Conservation (phyloP, 805 yeast species). For the Candida tammaniensis region DNA sequence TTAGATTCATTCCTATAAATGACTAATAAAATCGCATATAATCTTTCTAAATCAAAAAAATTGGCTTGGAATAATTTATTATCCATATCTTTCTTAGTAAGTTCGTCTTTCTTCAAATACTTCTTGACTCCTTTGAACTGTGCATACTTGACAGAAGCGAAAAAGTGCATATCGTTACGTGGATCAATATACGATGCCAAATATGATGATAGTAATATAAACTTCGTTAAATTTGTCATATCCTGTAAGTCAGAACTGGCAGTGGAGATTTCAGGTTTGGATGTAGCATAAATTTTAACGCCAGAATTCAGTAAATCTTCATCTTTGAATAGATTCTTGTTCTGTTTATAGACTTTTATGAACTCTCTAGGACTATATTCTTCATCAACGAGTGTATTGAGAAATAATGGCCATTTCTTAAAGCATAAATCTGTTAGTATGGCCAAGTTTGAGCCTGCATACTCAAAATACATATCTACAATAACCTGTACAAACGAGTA, state of each 20-base stretch:
- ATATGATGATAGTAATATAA: slow-evolving; percentile 75
- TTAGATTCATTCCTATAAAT: slow-evolving; percentile 48
- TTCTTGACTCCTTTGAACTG: slow-evolving; percentile 35
- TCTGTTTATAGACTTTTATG: slow-evolving; percentile 31
- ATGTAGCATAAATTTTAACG: slow-evolving; percentile 24
- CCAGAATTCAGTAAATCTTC: slow-evolving; percentile 29
- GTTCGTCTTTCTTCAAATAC: slow-evolving; percentile 14
- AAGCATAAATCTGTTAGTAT: slow-evolving; percentile 29
- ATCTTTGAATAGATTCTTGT: slow-evolving; percentile 27
- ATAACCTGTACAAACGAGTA: slow-evolving; percentile 41
- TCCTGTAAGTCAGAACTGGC: slow-evolving; percentile 32
- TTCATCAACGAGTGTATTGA: slow-evolving; percentile 23
- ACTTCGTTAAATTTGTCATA: slow-evolving; percentile 62
- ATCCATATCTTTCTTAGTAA: slow-evolving; percentile 47
- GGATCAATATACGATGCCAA: slow-evolving; percentile 77
- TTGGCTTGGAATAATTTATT: slow-evolving; percentile 68
- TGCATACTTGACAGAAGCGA: slow-evolving; percentile 53
- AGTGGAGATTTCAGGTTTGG: slow-evolving; percentile 19
- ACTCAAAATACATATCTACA: slow-evolving; percentile 43
- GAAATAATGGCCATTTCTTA: slow-evolving; percentile 34
- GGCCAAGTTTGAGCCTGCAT: slow-evolving; percentile 43
- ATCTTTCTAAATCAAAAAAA: slow-evolving; percentile 71
- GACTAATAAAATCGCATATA: slow-evolving; percentile 76
- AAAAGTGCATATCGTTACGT: slow-evolving; percentile 63
- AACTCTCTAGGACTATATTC: slow-evolving; percentile 25